A percentile compares a stretch with the other conserved stretches of the same genome.
These are phyloP conservation scores for Cyclospora cayetanensis DNA, from an alignment of 169 alveolate species.

Conservation along the genomic window DNA sequence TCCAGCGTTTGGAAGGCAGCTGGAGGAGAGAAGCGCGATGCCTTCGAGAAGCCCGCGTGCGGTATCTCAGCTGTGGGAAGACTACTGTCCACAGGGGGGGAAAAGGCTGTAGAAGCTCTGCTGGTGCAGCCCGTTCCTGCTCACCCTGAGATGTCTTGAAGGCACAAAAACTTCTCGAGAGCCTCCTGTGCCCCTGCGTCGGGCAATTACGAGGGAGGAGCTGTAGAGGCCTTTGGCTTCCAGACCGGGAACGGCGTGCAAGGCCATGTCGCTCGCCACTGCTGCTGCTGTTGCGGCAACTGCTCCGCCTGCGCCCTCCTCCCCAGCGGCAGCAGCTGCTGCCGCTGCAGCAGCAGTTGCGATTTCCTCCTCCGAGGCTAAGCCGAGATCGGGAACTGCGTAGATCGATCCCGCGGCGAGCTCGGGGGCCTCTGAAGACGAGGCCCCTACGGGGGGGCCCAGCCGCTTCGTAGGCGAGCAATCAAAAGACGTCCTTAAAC, in stretches of 20 bases:
- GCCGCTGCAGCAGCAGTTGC: conserved; percentile 5
- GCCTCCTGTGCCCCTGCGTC: conserved; percentile 52
- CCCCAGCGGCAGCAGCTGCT: background rate
- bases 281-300: conserved; percentile 41
- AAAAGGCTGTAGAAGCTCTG: background rate
- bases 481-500: background rate
- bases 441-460: background rate
- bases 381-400: background rate
- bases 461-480: conserved; percentile 1
- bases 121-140: background rate
- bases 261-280: background rate
- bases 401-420: conserved; percentile 5
- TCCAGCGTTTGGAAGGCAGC: no score
- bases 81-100: no score
- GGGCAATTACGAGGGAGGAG: conserved; percentile 1
- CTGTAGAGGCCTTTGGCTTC: background rate
- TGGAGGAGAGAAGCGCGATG: no score
- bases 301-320: background rate
- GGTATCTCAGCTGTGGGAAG: no score
- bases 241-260: background rate
- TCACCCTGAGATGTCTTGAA: background rate
- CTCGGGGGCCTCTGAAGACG: conserved; percentile 13
- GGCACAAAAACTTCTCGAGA: conserved; percentile 21
- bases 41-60: no score
- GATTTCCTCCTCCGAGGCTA: background rate